These are phyloP conservation scores for Neonothopanus nambi DNA, from an alignment of 1,284 basidiomycete species.

Conservation along the genomic window DNA sequence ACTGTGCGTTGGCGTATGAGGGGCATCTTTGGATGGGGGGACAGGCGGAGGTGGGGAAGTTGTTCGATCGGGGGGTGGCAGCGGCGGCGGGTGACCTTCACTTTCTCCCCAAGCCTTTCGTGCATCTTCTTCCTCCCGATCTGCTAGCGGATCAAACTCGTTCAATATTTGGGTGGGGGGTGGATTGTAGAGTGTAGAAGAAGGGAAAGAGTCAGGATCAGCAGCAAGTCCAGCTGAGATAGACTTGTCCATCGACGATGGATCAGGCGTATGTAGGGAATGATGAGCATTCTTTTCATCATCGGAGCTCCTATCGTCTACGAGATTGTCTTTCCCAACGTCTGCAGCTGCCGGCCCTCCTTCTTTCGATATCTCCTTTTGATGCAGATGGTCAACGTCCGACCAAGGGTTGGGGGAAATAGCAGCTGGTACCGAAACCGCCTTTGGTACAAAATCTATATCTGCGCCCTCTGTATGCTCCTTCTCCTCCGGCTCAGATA, in stretches of 20 bases:
- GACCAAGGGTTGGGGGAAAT: no score
- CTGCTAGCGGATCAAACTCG: slow-evolving; percentile 68
- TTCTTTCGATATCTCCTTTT: no score
- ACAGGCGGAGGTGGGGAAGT: slow-evolving; percentile 29
- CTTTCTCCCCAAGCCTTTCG: slow-evolving; percentile 60
- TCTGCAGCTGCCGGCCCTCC: background rate
- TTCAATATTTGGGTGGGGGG: slow-evolving; percentile 46
- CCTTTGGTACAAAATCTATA: no score
- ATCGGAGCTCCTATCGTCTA: background rate
- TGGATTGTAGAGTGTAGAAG: slow-evolving; percentile 13
- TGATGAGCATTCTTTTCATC: slow-evolving; percentile 1
- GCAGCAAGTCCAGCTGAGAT: slow-evolving; percentile 35
- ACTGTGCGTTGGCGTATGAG: slow-evolving; percentile 11
- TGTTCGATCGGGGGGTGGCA: slow-evolving; percentile 29
- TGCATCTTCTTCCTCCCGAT: slow-evolving; percentile 55
- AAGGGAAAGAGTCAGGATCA: slow-evolving; percentile 24
- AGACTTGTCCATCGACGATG: slow-evolving; percentile 37
- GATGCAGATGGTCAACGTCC: no score
- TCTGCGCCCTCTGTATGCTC: no score
- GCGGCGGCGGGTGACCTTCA: slow-evolving; percentile 56
- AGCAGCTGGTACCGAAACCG: no score
- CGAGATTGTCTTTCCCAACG: background rate
- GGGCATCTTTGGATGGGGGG: slow-evolving; percentile 31
- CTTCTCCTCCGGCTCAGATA: no score
- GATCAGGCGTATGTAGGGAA: slow-evolving; percentile 35